A percentile compares a stretch with the other conserved stretches of the same genome.
phyloP scores from a whole-genome alignment of 1,139 yeast species.

The Pichia sorboxylosa region DNA sequence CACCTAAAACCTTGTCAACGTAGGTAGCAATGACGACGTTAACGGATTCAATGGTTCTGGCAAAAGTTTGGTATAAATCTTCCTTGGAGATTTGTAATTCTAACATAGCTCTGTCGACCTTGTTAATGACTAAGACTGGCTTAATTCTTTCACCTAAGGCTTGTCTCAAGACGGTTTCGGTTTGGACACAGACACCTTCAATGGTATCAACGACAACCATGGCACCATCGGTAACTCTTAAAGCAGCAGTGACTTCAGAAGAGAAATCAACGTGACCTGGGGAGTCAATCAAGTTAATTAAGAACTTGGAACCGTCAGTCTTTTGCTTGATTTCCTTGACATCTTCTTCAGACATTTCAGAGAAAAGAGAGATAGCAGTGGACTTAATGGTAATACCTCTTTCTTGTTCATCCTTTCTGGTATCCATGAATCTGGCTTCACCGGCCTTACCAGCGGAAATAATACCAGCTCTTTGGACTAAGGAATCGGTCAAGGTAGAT shows the following conservation, averaged over 20 bases:
- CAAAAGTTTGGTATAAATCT: conserved; percentile 95
- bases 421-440: conserved; percentile 99
- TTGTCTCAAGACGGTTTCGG: conserved; percentile 97
- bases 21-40: conserved; percentile 97
- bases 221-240: conserved; percentile 94
- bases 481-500: conserved; percentile 97
- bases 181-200: conserved; percentile 96
- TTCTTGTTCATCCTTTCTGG: conserved; percentile 89
- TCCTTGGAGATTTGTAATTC: conserved; percentile 99
- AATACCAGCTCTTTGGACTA: conserved; percentile 98
- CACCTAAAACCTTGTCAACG: conserved; percentile 85
- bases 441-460: conserved; percentile 99
- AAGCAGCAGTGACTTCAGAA: conserved; percentile 90
- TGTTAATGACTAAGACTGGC: conserved; percentile 97
- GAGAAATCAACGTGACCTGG: conserved; percentile 98
- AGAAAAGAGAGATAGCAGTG: conserved; percentile 81
- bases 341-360: conserved; percentile 84
- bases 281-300: conserved; percentile 88
- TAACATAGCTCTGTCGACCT: conserved; percentile 98
- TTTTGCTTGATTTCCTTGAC: conserved; percentile 47
- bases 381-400: conserved; percentile 98
- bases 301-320: conserved; percentile 53
- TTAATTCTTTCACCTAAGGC: conserved; percentile 98
- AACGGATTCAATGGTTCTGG: conserved; percentile 98
- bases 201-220: conserved; percentile 91